These are phyloP conservation scores for Moringa oleifera DNA, from an alignment of 345 rosid species.

Conservation along the genomic window DNA sequence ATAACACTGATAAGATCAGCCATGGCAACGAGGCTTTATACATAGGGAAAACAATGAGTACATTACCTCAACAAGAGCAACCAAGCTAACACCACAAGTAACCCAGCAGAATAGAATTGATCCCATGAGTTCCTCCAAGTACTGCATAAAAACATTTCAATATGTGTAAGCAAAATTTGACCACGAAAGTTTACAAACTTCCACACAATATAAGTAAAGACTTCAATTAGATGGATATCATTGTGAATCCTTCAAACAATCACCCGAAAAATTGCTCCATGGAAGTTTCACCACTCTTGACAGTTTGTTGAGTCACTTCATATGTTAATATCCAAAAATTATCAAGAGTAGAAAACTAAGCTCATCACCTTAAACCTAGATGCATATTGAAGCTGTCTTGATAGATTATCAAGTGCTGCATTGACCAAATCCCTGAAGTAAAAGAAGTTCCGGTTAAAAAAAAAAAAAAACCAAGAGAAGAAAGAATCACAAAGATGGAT, in stretches of 20 bases:
- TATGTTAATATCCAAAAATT: neutral
- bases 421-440: constrained; percentile 70
- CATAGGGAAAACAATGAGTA: constrained; percentile 7
- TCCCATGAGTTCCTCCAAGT: constrained; percentile 80
- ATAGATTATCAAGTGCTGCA: constrained; percentile 59
- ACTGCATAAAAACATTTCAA: constrained; percentile 39
- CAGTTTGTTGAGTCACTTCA: neutral
- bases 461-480: neutral
- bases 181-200: neutral
- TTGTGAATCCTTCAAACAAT: neutral
- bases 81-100: constrained; percentile 77
- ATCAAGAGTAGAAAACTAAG: constrained; percentile 8
- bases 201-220: neutral
- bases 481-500: neutral
- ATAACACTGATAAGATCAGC: too few species aligned
- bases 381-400: constrained; percentile 65
- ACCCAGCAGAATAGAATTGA: constrained; percentile 84
- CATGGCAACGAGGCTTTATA: neutral
- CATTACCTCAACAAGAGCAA: constrained; percentile 87
- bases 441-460: constrained; percentile 10
- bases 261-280: too few species aligned
- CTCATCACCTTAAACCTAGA: constrained; percentile 66
- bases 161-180: constrained; percentile 13
- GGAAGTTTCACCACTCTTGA: neutral
- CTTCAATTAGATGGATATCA: neutral